Conservation (phyloP, 805 yeast species). For the Saturnispora galanensis region DNA sequence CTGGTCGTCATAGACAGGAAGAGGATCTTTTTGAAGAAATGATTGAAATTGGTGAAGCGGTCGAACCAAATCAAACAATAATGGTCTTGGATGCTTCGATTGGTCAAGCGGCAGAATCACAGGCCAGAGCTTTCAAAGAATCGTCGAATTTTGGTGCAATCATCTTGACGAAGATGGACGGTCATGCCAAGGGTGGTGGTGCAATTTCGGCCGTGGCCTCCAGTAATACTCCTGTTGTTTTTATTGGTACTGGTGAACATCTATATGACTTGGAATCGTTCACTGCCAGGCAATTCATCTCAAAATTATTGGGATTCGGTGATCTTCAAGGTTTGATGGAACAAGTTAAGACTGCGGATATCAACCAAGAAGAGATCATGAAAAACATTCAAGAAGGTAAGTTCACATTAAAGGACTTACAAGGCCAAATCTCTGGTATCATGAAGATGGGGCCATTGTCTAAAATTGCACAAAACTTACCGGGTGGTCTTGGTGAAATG, state of each 20-base stretch:
- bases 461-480: constrained; percentile 91
- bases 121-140: constrained; percentile 89
- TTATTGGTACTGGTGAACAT: constrained; percentile 98
- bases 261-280: constrained; percentile 86
- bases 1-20: constrained; percentile 97
- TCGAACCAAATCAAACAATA: constrained; percentile 89
- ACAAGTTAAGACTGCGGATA: constrained; percentile 78
- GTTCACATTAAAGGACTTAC: constrained; percentile 83
- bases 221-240: constrained; percentile 86
- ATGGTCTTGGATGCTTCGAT: constrained; percentile 97
- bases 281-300: constrained; percentile 79
- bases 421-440: constrained; percentile 89
- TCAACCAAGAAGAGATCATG: constrained; percentile 83
- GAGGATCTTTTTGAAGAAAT: constrained; percentile 84
- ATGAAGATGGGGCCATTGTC: constrained; percentile 95
- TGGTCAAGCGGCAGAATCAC: constrained; percentile 97
- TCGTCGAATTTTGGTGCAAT: constrained; percentile 91
- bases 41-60: constrained; percentile 84
- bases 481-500: constrained; percentile 77
- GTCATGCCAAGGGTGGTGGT: constrained; percentile 99
- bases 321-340: constrained; percentile 91
- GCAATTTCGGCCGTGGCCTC: constrained; percentile 98
- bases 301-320: constrained; percentile 91
- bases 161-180: constrained; percentile 92
- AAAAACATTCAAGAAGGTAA: constrained; percentile 93